Percentiles rank a stretch among this genome's conserved stretches.
phyloP scores from a whole-genome alignment of 495 filamentous ascomycete genomes.

The Hypoxylon lienhwacheense region DNA sequence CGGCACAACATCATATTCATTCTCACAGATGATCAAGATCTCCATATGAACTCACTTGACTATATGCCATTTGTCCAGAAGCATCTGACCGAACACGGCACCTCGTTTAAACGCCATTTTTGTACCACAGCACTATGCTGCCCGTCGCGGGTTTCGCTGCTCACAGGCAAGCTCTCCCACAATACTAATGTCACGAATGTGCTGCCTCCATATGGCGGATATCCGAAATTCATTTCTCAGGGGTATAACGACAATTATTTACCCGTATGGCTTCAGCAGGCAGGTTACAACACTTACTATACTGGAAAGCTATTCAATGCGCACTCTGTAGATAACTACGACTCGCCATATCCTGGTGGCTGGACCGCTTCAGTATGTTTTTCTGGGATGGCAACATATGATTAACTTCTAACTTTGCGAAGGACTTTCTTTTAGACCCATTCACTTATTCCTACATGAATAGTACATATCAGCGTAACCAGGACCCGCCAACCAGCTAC shows the following conservation, averaged over 20 bases:
- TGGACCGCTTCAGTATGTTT: constrained; percentile 53
- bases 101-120: constrained; percentile 60
- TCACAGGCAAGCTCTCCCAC: constrained; percentile 68
- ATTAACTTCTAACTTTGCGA: constrained; percentile 2
- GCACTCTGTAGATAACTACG: constrained; percentile 61
- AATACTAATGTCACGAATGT: constrained; percentile 79
- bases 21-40: constrained; percentile 68
- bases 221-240: constrained; percentile 67
- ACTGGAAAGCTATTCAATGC: constrained; percentile 73
- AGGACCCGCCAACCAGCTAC: constrained; percentile 58
- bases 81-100: constrained; percentile 57
- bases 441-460: constrained; percentile 74
- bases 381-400: not conserved
- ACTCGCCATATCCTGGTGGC: constrained; percentile 58
- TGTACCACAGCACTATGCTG: constrained; percentile 67
- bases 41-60: constrained; percentile 60
- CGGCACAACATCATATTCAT: constrained; percentile 65
- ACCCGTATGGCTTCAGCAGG: constrained; percentile 68
- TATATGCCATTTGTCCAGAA: constrained; percentile 59
- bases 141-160: constrained; percentile 63
- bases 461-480: constrained; percentile 65
- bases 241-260: constrained; percentile 69
- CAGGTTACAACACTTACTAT: constrained; percentile 74
- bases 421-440: constrained; percentile 71
- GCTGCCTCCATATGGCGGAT: constrained; percentile 64